Evolutionary conservation across 805 yeast species (phyloP).

Genomic region (Yarrowia sp.): DNA sequence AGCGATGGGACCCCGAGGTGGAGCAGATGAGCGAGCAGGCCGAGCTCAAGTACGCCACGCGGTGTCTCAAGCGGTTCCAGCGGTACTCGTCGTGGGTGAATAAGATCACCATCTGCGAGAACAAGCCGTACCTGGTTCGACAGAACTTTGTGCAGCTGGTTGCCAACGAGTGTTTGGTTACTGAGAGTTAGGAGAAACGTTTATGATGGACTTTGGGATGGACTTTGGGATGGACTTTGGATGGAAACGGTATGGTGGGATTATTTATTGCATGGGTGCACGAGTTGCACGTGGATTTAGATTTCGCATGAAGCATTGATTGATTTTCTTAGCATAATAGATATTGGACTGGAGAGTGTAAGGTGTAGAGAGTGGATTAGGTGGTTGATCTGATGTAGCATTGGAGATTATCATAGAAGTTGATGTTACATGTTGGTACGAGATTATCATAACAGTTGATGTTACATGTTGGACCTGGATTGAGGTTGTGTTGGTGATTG

Average conservation of each 20-base stretch:
- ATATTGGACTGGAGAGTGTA: slow-evolving; percentile 1
- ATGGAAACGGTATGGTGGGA: neutral
- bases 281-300: slow-evolving; percentile 11
- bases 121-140: slow-evolving; percentile 34
- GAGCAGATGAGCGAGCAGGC: slow-evolving; percentile 39
- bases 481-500: too few relatives aligned
- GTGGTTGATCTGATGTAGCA: neutral
- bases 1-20: slow-evolving; percentile 39
- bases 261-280: slow-evolving; percentile 22
- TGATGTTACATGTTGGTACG: too few relatives aligned
- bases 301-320: slow-evolving; percentile 25
- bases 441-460: too few relatives aligned
- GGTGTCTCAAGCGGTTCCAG: slow-evolving; percentile 39
- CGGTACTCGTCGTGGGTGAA: slow-evolving; percentile 35
- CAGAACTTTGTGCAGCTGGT: slow-evolving; percentile 35
- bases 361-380: neutral
- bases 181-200: neutral
- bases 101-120: slow-evolving; percentile 33
- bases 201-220: neutral
- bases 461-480: too few relatives aligned
- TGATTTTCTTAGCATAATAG: slow-evolving; percentile 24
- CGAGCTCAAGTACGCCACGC: slow-evolving; percentile 33
- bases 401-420: too few relatives aligned
- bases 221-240: neutral
- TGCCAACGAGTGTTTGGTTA: slow-evolving; percentile 26